These are phyloP conservation scores for Penicillium psychrosexuale DNA, from an alignment of 2,329 filamentous ascomycete genomes.

Conservation along the genomic window DNA sequence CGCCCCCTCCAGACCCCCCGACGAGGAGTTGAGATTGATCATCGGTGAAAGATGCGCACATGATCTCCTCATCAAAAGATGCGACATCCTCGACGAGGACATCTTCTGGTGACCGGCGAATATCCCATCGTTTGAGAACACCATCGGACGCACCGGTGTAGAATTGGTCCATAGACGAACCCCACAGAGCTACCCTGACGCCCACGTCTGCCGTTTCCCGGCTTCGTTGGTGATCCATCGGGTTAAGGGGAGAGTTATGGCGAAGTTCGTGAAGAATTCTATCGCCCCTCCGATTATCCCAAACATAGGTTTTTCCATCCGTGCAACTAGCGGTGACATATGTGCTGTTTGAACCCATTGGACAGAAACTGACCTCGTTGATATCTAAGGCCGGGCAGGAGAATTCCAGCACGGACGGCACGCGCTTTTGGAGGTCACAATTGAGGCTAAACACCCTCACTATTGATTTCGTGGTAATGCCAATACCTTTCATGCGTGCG, in stretches of 20 bases:
- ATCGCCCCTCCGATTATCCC: constrained; percentile 53
- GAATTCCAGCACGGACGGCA: constrained; percentile 40
- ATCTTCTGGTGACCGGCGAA: constrained; percentile 51
- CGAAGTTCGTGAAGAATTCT: constrained; percentile 48
- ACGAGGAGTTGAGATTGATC: constrained; percentile 56
- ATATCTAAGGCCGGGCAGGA: constrained; percentile 60
- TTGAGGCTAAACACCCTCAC: constrained; percentile 52
- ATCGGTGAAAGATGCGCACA: constrained; percentile 56
- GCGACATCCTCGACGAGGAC: constrained; percentile 52
- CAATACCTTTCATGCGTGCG: constrained; percentile 30
- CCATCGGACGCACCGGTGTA: constrained; percentile 63
- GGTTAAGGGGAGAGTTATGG: constrained; percentile 52
- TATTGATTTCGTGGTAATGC: constrained; percentile 45
- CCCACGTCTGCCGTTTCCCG: constrained; percentile 57
- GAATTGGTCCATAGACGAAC: constrained; percentile 49
- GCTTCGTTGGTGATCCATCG: constrained; percentile 38
- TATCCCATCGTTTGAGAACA: constrained; percentile 59
- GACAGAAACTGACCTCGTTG: constrained; percentile 57
- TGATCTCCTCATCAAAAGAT: constrained; percentile 52
- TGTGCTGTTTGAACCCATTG: constrained; percentile 35
- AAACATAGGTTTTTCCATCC: constrained; percentile 58
- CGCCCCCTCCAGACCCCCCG: constrained; percentile 55
- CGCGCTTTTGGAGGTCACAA: background rate
- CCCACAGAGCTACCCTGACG: constrained; percentile 58
- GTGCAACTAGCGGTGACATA: constrained; percentile 60